Base-by-base conservation (phyloP, 805 yeast species). In the Myxozyma lipomycoides region DNA sequence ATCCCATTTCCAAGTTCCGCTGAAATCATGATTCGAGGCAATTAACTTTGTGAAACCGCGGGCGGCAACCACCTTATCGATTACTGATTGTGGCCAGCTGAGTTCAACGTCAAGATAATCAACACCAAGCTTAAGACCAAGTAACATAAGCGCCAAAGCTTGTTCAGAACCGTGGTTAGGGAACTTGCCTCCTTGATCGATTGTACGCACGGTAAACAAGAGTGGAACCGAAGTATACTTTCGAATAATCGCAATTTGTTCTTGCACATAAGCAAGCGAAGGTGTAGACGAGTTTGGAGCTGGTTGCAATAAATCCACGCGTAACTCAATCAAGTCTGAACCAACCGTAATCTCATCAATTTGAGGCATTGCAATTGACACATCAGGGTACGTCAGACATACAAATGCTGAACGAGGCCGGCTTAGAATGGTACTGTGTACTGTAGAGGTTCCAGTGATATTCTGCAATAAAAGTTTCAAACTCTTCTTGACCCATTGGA, bases 71-170 rank as follows among this genome's bases (percentile, higher is more conserved):
- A 87, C 67, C 18, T 74, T 70, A 46, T 76, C 77, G 51, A 79
- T 71, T 18, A 85, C 64, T 3, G 71, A 74, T 39, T 71, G 75
- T 5, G 95, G 84, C 61, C 79, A 75, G 4, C 86, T 75, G 51
- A 90, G 74, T 66, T 89, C 95, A 46, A 91, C 69, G 61, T 90
- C 96, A 60, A 90, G 77, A 63, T 73, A 89, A 55, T 83, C 91
- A 52, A 88, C 81, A 45, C 95, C 96, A 52, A 84, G 70, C 65
- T 80, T 84, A 65, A 84, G 74, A 1, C 89, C 96, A 49, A 84
- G 70, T 34, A 67, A 62, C 46, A 79, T 73, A 51, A 89, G 75
- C 15, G 68, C 64, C 52, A 73, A 75, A 50, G 86, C 75, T 19
- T 68, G 62, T 3, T 67, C 74, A 24, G 63, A 61, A 12, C 78